Conservation (phyloP, 768 basidiomycete species). For the Mrakia blollopis region DNA sequence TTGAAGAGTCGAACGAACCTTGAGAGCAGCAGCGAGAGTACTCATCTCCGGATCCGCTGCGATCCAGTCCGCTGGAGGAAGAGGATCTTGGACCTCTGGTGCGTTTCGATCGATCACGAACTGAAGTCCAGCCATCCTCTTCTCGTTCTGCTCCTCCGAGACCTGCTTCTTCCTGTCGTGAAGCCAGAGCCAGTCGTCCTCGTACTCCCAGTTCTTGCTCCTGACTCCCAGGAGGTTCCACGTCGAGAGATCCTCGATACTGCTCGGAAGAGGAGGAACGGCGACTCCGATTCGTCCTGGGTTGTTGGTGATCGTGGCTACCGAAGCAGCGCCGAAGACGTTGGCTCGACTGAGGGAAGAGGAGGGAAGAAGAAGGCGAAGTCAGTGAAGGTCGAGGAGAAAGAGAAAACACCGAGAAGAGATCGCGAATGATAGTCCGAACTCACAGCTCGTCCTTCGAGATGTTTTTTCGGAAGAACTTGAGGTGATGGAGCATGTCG, state of each 20-base stretch:
- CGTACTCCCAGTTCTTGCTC: not conserved
- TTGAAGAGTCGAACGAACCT: not conserved
- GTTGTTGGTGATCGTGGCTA: not conserved
- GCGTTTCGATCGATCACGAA: conserved; percentile 17
- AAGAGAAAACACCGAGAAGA: not conserved
- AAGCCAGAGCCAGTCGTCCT: conserved; percentile 23
- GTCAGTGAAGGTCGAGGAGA: not conserved
- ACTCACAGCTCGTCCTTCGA: conserved; percentile 29
- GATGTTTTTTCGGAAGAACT: conserved; percentile 33
- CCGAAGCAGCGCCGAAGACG: not conserved
- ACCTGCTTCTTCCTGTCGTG: conserved; percentile 13
- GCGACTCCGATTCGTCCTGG: not conserved
- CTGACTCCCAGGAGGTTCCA: conserved; percentile 3
- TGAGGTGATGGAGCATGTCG: conserved; percentile 28
- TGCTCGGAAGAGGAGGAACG: conserved; percentile 28
- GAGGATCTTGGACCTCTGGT: not conserved
- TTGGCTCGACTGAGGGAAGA: conserved; percentile 15
- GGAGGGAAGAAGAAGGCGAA: not conserved
- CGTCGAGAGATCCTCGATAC: conserved; percentile 4
- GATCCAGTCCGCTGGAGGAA: not conserved
- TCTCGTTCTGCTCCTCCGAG: conserved; percentile 27
- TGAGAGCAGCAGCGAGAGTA: conserved; percentile 1
- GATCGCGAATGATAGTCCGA: too few relatives aligned
- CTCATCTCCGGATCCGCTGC: not conserved
- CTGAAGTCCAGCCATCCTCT: conserved; percentile 5